Evolutionary conservation across 2,329 filamentous ascomycete species (phyloP), one percentile per base, ranked within the genome.

Genomic region (Gnomoniopsis smithogilvyi): DNA sequence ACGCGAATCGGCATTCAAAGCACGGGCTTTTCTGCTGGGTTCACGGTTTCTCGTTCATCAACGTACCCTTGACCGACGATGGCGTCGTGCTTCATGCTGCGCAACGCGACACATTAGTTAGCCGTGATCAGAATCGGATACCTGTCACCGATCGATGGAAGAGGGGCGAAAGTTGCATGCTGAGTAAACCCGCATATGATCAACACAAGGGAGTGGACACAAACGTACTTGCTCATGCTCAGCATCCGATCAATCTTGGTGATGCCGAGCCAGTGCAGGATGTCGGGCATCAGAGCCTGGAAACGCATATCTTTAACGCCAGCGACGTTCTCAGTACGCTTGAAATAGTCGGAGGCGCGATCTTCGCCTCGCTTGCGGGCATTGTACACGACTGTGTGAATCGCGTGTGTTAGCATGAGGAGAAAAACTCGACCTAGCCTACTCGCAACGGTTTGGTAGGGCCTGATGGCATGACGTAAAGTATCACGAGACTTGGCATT

Each of bases 231-330:
- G 76, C 91, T 96, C 95, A 98, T 98, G 78, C 91, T 96, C 67
- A 97, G 79, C 95, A 98, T 99, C 62, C 93, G 84, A 73, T 99
- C 95, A 70, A 99, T 98, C 81, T 98, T 98, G 72, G 90, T 95
- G 71, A 99, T 97, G 63, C 95, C 95, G 33, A 99, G 84, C 95
- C 95, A 98, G 76, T 98, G 95, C 56, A 98, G 82, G 65, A 98
- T 96, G 72, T 96, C 92, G 36, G 95, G 94, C 95, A 98, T 98
- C 56, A 99, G 80, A 30, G 94, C 94, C 78, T 98, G 95, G 81
- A 98, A 98, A 43, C 95, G 88, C 94, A 98, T 98, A 67, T 87
- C 89, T 74, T 96, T 96, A 65, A 98, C 94, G 62, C 95, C 95
- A 10, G 95, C 95, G 71, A 99, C 96, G 72, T 97, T 96, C 75